These are phyloP conservation scores for Lachnellula suecica DNA, from an alignment of 2,329 filamentous ascomycete species.

Conservation along the genomic window DNA sequence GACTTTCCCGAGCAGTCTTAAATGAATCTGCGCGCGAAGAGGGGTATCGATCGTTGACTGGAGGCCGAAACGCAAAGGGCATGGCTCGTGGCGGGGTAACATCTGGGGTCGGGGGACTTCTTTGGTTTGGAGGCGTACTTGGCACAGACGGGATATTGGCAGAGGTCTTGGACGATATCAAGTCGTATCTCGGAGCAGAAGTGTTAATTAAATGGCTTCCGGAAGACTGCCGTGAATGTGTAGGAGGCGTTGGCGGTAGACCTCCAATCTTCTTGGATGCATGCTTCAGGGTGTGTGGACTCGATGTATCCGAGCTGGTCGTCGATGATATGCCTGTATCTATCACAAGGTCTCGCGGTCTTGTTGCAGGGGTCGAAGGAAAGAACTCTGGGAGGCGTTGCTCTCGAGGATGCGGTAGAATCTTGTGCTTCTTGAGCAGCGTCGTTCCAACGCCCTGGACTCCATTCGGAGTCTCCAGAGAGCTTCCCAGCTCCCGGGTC, in stretches of 20 bases:
- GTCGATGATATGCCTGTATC: slow-evolving; percentile 26
- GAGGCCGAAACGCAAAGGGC: slow-evolving; percentile 46
- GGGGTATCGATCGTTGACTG: slow-evolving; percentile 44
- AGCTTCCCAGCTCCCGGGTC: slow-evolving; percentile 27
- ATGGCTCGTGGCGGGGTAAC: slow-evolving; percentile 66
- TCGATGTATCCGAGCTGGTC: slow-evolving; percentile 29
- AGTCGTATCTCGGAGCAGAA: slow-evolving; percentile 21
- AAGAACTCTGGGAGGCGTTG: slow-evolving; percentile 13
- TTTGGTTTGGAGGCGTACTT: slow-evolving; percentile 63
- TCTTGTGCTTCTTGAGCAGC: slow-evolving; percentile 32
- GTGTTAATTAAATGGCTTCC: slow-evolving; percentile 33
- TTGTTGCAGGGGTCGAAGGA: slow-evolving; percentile 19
- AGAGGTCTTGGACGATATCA: slow-evolving; percentile 14
- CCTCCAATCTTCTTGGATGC: slow-evolving; percentile 32
- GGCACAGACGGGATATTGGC: slow-evolving; percentile 35
- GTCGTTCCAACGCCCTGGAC: slow-evolving; percentile 25
- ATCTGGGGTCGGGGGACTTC: slow-evolving; percentile 73
- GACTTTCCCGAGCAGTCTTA: slow-evolving; percentile 66
- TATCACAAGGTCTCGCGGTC: slow-evolving; percentile 24
- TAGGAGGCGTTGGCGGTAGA: slow-evolving; percentile 62
- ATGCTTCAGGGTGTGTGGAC: slow-evolving; percentile 33
- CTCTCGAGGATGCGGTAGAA: slow-evolving; percentile 32
- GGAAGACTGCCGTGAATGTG: slow-evolving; percentile 58
- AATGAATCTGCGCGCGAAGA: slow-evolving; percentile 61
- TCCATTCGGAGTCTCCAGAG: slow-evolving; percentile 27